Percentiles rank a stretch among this genome's conserved stretches.
phyloP scores from a whole-genome alignment of 257 asterid genomes.

The Avicennia marina region DNA sequence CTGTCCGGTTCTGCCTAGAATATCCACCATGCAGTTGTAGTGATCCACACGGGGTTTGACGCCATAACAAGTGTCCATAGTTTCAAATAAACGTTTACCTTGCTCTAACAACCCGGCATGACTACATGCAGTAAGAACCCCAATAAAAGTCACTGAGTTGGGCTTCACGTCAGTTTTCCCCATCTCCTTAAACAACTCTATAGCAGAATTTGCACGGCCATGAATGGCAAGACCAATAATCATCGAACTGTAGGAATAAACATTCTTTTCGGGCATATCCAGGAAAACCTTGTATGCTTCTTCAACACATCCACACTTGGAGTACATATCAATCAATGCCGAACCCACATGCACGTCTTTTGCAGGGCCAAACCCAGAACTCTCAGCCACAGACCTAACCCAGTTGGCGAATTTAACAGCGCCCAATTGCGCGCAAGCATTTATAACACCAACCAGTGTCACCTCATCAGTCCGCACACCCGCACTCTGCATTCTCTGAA shows the following conservation, averaged over 20 bases:
- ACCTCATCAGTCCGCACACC: constrained; percentile 66
- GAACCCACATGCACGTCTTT: constrained; percentile 55
- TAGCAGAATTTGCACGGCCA: constrained; percentile 52
- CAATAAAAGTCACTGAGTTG: constrained; percentile 65
- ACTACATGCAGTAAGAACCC: constrained; percentile 75
- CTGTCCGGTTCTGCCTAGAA: constrained; percentile 58
- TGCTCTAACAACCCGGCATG: constrained; percentile 70
- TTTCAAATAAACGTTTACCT: constrained; percentile 41
- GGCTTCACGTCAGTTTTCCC: constrained; percentile 50
- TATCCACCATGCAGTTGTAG: constrained; percentile 70
- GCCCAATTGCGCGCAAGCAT: constrained; percentile 82
- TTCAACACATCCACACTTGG: constrained; percentile 73
- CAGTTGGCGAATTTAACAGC: constrained; percentile 51
- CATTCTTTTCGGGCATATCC: constrained; percentile 41
- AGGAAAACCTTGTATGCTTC: constrained; percentile 51
- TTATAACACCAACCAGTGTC: constrained; percentile 56
- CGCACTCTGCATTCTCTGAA: constrained; percentile 53
- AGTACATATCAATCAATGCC: constrained; percentile 81
- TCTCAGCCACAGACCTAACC: constrained; percentile 51
- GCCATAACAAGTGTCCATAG: constrained; percentile 47
- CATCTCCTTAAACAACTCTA: constrained; percentile 68
- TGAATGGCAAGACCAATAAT: constrained; percentile 71
- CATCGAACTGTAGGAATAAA: constrained; percentile 72
- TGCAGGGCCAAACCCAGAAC: constrained; percentile 40
- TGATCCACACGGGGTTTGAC: constrained; percentile 53